phyloP scores from a whole-genome alignment of 805 yeast species.

The Wickerhamiella azyma region DNA sequence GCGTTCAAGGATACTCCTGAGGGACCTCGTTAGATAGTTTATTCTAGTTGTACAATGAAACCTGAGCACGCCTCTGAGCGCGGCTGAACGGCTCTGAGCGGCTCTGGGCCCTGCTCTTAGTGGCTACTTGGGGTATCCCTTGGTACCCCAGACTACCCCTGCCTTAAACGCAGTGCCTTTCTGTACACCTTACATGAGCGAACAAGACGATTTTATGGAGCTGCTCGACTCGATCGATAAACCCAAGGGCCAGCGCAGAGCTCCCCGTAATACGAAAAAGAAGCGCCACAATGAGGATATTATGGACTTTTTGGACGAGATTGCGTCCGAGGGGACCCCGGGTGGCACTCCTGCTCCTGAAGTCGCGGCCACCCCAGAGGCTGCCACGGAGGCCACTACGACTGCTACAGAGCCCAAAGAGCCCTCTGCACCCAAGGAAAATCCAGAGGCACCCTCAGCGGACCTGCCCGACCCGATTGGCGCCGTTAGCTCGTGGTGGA shows the following conservation, averaged over 20 bases:
- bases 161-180: too few species aligned
- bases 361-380: slow-evolving; percentile 1
- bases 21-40: slow-evolving; percentile 3
- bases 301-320: slow-evolving; percentile 30
- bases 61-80: too few species aligned
- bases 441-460: too few species aligned
- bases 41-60: too few species aligned
- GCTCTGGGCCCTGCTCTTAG: too few species aligned
- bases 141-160: neutral
- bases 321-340: slow-evolving; percentile 20
- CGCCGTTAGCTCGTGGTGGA: slow-evolving; percentile 27
- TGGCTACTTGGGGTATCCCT: too few species aligned
- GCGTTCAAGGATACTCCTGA: slow-evolving; percentile 13
- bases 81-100: too few species aligned
- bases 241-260: slow-evolving; percentile 13
- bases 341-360: slow-evolving; percentile 12
- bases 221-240: slow-evolving; percentile 28
- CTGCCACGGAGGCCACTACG: too few species aligned
- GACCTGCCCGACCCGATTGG: slow-evolving; percentile 22
- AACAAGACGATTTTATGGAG: slow-evolving; percentile 28
- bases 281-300: slow-evolving; percentile 28
- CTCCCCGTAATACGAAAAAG: slow-evolving; percentile 6
- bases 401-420: slow-evolving; percentile 1
- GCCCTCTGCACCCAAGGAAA: too few species aligned
- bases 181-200: neutral